Conservation (phyloP, 1,284 basidiomycete genomes). For the Porphyrellus sp. region DNA sequence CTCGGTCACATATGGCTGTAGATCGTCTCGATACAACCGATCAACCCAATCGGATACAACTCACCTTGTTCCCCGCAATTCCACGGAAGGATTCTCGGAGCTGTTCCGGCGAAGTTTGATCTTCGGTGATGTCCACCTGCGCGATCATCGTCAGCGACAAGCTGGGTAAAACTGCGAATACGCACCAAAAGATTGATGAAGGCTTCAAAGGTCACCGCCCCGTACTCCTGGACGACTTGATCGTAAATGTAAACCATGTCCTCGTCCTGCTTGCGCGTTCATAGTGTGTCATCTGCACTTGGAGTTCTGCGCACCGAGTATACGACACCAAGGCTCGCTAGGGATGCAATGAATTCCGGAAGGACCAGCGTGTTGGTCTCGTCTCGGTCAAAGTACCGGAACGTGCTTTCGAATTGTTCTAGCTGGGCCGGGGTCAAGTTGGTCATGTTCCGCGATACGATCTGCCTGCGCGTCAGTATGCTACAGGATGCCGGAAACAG, state of each 20-base stretch:
- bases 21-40: slow-evolving; percentile 11
- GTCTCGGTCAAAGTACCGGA: slow-evolving; percentile 96
- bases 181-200: slow-evolving; percentile 90
- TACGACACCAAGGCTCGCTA: slow-evolving; percentile 92
- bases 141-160: slow-evolving; percentile 5
- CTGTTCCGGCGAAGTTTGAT: slow-evolving; percentile 91
- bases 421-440: slow-evolving; percentile 94
- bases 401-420: slow-evolving; percentile 96
- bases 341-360: slow-evolving; percentile 87
- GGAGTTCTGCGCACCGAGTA: slow-evolving; percentile 65
- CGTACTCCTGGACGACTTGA: slow-evolving; percentile 82
- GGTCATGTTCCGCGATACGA: slow-evolving; percentile 88
- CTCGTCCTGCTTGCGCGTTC: slow-evolving; percentile 55
- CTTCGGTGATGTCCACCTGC: slow-evolving; percentile 92
- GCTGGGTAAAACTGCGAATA: background rate
- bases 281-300: background rate
- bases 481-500: background rate
- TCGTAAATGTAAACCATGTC: slow-evolving; percentile 86
- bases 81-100: slow-evolving; percentile 92
- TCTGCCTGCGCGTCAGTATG: slow-evolving; percentile 45
- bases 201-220: slow-evolving; percentile 89
- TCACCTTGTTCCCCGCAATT: slow-evolving; percentile 86
- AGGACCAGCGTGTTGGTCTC: slow-evolving; percentile 84
- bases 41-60: slow-evolving; percentile 17
- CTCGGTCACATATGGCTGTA: slow-evolving; percentile 89